A percentile compares a stretch with the other conserved stretches of the same genome.
Evolutionary conservation across 345 rosid species (phyloP).

Genomic region (Atalantia buxifolia): DNA sequence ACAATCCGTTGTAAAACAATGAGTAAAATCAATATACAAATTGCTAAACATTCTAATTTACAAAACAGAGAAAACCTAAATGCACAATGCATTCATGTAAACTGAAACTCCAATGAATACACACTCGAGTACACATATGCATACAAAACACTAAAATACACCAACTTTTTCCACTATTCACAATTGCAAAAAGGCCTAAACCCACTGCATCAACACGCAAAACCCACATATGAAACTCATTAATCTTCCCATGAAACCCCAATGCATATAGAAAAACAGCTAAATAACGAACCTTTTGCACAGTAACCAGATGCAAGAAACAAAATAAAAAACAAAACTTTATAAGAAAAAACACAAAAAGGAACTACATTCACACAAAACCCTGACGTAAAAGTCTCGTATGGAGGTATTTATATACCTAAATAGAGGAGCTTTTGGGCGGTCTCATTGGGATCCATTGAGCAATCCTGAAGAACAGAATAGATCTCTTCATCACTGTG

Average conservation of each 20-base stretch:
- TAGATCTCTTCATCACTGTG: slow-evolving; percentile 86
- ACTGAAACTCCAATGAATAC: neutral
- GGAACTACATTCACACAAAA: neutral
- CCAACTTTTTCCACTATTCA: neutral
- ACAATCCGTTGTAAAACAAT: neutral
- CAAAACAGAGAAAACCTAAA: neutral
- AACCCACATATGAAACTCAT: neutral
- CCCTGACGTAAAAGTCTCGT: neutral
- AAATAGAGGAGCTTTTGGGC: slow-evolving; percentile 65
- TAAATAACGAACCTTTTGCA: neutral
- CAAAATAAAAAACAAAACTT: neutral
- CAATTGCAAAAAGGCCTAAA: neutral
- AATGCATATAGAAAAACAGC: neutral
- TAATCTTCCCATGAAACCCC: slow-evolving; percentile 8
- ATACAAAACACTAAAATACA: neutral
- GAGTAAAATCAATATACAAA: neutral
- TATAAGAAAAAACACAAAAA: neutral
- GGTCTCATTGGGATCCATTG: slow-evolving; percentile 86
- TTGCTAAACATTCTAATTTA: neutral
- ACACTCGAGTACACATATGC: neutral
- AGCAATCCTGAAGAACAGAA: slow-evolving; percentile 58
- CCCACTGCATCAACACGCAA: slow-evolving; percentile 9
- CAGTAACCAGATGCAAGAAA: slow-evolving; percentile 6
- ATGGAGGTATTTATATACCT: slow-evolving; percentile 38
- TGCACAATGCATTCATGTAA: neutral